Base-by-base conservation (phyloP, 2,329 filamentous ascomycete species). In the Colletotrichum musicola region DNA sequence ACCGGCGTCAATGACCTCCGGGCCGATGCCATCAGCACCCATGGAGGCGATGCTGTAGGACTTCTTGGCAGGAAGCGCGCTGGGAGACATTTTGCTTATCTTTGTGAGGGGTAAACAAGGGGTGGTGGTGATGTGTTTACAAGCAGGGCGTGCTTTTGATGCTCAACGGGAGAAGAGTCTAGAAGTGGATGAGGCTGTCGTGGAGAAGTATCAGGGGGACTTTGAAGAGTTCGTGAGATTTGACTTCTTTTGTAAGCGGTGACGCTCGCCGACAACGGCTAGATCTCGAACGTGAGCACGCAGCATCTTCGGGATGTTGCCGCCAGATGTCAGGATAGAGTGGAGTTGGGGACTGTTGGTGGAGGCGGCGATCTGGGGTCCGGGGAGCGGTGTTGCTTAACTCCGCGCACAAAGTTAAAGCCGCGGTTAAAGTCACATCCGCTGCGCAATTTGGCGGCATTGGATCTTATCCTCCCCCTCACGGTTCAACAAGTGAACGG, bases 1-100 rank as follows among this genome's bases (percentile, higher is more conserved):
- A 4, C 87, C 85, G 2, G 87, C 88, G 30, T 83, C 80, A 38
- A 90, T 83, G n/a, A 91, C 88, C 75, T 91, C 89, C 2, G 83
- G 82, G 30, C 89, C 89, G 58, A 92, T 90, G 27, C 89, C 88
- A 74, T 91, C 88, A 14, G 87, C 88, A 7, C 89, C 86, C 69
- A 91, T 89, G 25, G 88, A 85, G 65, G 88, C 85, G 71, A 90
- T 86, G 72, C 80, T 82, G 75, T 87, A 86, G 16, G 79, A 73
- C 61, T 78, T 80, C 16, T 60, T 64, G 18, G 56, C 46, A 22
- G 67, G 62, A 2, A 70, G 58, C n/a, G 69, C 67, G 46, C 58
- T 70, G 20, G 59, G 70, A 14, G 68, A 71, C 70, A 71, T 71
- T 3, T 16, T 62, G 55, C 14, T 30, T 20, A 18, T n/a, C 18